phyloP scores from a whole-genome alignment of 169 alveolate genomes.

The Plasmodium blacklocki region DNA sequence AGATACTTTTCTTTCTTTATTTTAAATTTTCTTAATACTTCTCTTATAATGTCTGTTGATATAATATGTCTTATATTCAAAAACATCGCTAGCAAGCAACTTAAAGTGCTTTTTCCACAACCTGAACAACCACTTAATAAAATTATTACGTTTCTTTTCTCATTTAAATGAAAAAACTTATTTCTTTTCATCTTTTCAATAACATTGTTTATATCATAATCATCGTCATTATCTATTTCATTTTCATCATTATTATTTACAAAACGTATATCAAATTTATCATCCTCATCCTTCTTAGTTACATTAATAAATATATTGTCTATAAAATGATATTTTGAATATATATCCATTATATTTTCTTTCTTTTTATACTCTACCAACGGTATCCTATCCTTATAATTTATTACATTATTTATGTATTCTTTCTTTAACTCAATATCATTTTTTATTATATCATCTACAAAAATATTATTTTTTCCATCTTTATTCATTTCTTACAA shows the following conservation, averaged over 20 bases:
- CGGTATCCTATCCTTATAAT: slow-evolving; percentile 54
- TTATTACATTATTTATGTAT: slow-evolving; percentile 28
- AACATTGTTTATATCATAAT: slow-evolving; percentile 6
- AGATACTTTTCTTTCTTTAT: slow-evolving; percentile 37
- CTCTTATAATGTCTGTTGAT: slow-evolving; percentile 67
- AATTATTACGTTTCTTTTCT: slow-evolving; percentile 28
- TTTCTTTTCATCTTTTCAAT: neutral
- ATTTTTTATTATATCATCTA: slow-evolving; percentile 39
- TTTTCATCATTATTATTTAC: slow-evolving; percentile 5
- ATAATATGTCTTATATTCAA: slow-evolving; percentile 51
- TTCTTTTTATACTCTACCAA: slow-evolving; percentile 51
- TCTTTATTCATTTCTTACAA: slow-evolving; percentile 56
- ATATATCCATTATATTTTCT: slow-evolving; percentile 42
- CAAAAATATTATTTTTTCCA: slow-evolving; percentile 9
- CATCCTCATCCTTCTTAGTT: slow-evolving; percentile 1
- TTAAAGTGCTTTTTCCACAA: slow-evolving; percentile 62
- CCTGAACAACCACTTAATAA: slow-evolving; percentile 71
- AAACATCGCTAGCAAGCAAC: slow-evolving; percentile 55
- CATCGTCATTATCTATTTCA: neutral
- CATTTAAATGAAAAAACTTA: neutral
- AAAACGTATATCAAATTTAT: slow-evolving; percentile 40
- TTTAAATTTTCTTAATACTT: slow-evolving; percentile 48
- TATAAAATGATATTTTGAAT: slow-evolving; percentile 53
- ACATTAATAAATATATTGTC: slow-evolving; percentile 56
- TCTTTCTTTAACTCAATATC: slow-evolving; percentile 50